Evolutionary conservation across 371 early-diverging fungal species (phyloP).

Genomic region (Syncephalastrum sp.): DNA sequence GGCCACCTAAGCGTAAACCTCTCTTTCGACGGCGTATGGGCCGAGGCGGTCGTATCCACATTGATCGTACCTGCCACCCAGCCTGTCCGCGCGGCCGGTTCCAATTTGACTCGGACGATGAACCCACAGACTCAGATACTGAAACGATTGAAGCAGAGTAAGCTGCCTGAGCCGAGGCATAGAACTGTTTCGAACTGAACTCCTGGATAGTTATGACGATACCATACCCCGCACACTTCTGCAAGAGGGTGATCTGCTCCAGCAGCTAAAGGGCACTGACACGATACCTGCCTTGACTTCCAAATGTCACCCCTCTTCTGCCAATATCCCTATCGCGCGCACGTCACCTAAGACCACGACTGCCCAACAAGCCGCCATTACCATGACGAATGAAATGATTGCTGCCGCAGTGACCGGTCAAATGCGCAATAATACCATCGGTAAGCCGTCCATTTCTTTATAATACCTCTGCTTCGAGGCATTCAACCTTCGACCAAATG

Average conservation of each 20-base stretch:
- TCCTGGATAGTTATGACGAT: slow-evolving; percentile 37
- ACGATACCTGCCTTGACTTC: slow-evolving; percentile 23
- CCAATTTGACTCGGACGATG: slow-evolving; percentile 36
- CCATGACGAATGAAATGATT: slow-evolving; percentile 45
- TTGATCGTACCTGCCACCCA: slow-evolving; percentile 37
- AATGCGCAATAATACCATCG: neutral
- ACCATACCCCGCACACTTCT: slow-evolving; percentile 45
- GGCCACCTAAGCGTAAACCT: slow-evolving; percentile 6
- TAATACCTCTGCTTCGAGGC: too few relatives aligned
- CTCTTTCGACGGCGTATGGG: slow-evolving; percentile 57
- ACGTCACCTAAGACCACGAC: slow-evolving; percentile 21
- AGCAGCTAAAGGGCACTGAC: too few relatives aligned
- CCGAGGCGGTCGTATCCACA: slow-evolving; percentile 61
- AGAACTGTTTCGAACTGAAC: slow-evolving; percentile 1
- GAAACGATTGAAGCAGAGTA: slow-evolving; percentile 5
- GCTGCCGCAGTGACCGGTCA: slow-evolving; percentile 35
- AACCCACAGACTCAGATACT: slow-evolving; percentile 33
- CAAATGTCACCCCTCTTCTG: slow-evolving; percentile 2
- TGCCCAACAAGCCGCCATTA: slow-evolving; percentile 41
- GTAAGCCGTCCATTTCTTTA: neutral
- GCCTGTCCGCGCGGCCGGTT: slow-evolving; percentile 22
- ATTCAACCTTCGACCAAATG: slow-evolving; percentile 18
- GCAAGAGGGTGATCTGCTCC: neutral
- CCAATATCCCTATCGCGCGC: slow-evolving; percentile 14
- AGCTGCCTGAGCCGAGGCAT: neutral